phyloP scores from a whole-genome alignment of 768 basidiomycete species.

The Termitomyces sp. region DNA sequence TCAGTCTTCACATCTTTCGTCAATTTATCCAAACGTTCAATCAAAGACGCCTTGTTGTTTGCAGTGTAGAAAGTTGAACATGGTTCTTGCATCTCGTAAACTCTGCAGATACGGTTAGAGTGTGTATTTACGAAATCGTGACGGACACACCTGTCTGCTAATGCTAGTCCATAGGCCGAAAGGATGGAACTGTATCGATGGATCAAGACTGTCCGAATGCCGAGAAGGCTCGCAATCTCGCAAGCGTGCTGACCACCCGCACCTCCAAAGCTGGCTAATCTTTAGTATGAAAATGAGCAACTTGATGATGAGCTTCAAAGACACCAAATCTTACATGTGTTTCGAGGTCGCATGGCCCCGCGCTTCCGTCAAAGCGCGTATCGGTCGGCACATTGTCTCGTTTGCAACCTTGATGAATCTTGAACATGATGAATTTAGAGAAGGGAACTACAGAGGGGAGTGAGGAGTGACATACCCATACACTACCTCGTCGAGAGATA shows the following conservation, averaged over 20 bases:
- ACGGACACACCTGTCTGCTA: slow-evolving; percentile 60
- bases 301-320: background rate
- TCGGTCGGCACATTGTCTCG: slow-evolving; percentile 94
- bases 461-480: slow-evolving; percentile 55
- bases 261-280: slow-evolving; percentile 83
- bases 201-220: slow-evolving; percentile 83
- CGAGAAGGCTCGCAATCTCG: slow-evolving; percentile 82
- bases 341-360: slow-evolving; percentile 77
- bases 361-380: slow-evolving; percentile 87
- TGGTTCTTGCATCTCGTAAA: slow-evolving; percentile 86
- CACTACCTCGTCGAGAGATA: slow-evolving; percentile 78
- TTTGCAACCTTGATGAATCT: slow-evolving; percentile 96
- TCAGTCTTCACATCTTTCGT: slow-evolving; percentile 56
- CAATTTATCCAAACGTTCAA: slow-evolving; percentile 65
- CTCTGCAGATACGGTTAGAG: slow-evolving; percentile 39
- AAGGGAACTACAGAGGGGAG: background rate
- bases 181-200: slow-evolving; percentile 91
- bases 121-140: background rate
- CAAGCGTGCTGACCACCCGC: slow-evolving; percentile 92
- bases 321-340: slow-evolving; percentile 45
- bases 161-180: slow-evolving; percentile 90
- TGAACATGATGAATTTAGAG: background rate
- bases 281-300: slow-evolving; percentile 19
- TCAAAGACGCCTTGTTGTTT: slow-evolving; percentile 48
- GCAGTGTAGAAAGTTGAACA: slow-evolving; percentile 72